Evolutionary conservation across 192 early-diverging fungal species (phyloP), one percentile per base, ranked within the genome.

Genomic region (Coemansia sp.): DNA sequence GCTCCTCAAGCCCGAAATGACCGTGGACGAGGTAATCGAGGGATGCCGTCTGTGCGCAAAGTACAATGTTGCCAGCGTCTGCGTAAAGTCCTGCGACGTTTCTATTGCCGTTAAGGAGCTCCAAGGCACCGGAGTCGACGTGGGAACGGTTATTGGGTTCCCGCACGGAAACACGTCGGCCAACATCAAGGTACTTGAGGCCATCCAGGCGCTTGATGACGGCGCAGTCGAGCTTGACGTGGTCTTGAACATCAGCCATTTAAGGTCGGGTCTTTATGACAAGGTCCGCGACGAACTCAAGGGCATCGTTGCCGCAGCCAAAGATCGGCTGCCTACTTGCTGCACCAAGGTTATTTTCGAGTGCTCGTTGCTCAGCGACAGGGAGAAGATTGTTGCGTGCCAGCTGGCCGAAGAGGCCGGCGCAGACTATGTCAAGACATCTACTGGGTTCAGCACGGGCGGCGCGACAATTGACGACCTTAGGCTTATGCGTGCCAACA

Each of bases 71-170:
- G 79, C 75, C 42, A 83, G 82, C 22, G 83, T 86, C 2, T 86
- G 85, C 61, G 85, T 86, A 43, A 83, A 83, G 34, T 82, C 85
- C n/a, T 84, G 85, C 64, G 83, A 86, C 44, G 82, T 86, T 17
- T 69, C 67, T 41, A 53, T 79, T 11, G 85, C 85, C 3, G 52
- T 74, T 11, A 53, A 67, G 4, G 46, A 58, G 1, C 68, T 86
- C 3, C 26, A 65, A 15, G 72, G 60, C 53, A 79, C 74, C 26
- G 46, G 38, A n/a, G 85, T 86, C 3, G 61, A 72, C n/a, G 83
- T 86, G 0, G 81, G 85, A 33, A 84, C 85, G 0, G 85, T 86
- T 0, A 83, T 86, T 39, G 81, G 81, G 1, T 86, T 86, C 60
- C 85, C 85, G 38, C 85, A 86, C 24, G 85, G 85, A 21, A 86